Evolutionary conservation across 2,329 filamentous ascomycete species (phyloP), one percentile per base, ranked within the genome.

Genomic region (Rasamsonia emersonii): DNA sequence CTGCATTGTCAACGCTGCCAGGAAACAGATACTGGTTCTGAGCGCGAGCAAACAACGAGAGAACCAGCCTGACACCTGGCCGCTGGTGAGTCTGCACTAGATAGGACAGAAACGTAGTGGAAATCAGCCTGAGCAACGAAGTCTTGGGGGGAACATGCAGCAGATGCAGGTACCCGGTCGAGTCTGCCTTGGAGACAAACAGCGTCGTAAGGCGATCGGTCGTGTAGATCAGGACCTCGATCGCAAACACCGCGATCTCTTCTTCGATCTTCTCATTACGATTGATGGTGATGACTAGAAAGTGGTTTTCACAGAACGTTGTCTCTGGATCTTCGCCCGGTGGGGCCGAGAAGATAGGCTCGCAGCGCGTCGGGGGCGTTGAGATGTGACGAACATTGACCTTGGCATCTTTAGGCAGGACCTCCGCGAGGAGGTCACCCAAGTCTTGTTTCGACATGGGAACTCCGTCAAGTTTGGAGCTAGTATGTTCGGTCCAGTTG

Each of bases 141-240:
- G 84, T 73, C 68, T 44, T 72, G 10, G 78, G 73, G 0, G 83
- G 3, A 9, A 19, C 4, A 10, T 19, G 31, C 20, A 88, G 64
- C 2, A 81, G 67, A 43, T 78, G 68, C 7, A 95, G 64, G 53
- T 86, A 93, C 15, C 93, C 91, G 0, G 89, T 95, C 7, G 91
- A 95, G 62, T 98, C 91, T 29, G 91, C 91, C 60, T 98, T 98
- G 41, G 88, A 89, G 15, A 98, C 81, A 55, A 98, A 98, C 33
- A 96, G 72, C 3, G 84, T 95, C 2, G 82, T 93, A 15, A 86
- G 73, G 46, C 75, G 73, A 27, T 75, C 73, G 0, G 88, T 94
- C 0, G 78, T 82, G 60, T 93, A 98, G 38, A 98, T 73, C 46
- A 91, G 71, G 31, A 95, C 70, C 54, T 98, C 91, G 41, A 98